phyloP scores from a whole-genome alignment of 768 basidiomycete genomes.

The Mycena chlorophos region DNA sequence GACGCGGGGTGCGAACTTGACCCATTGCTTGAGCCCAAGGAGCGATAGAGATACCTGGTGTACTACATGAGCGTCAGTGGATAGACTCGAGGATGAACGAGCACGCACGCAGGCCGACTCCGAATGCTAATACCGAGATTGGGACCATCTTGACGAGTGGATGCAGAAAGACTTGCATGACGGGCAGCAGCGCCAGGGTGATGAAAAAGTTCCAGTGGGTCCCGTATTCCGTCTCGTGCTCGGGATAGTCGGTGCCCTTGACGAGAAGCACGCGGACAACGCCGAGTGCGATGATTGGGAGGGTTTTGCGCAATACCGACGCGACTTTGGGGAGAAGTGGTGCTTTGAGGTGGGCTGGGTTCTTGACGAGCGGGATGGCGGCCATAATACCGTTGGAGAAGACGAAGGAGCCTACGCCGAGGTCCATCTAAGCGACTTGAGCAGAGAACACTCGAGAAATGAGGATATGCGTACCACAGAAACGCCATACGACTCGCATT shows the following conservation, averaged over 20 bases:
- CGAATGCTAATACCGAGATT: conserved; percentile 60
- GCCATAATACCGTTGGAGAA: conserved; percentile 94
- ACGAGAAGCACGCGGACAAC: conserved; percentile 79
- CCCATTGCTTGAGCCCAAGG: conserved; percentile 58
- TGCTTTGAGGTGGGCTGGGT: conserved; percentile 51
- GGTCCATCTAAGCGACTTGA: conserved; percentile 77
- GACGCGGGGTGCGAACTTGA: conserved; percentile 63
- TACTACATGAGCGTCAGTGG: conserved; percentile 40
- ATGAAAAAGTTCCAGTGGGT: conserved; percentile 99
- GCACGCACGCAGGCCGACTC: conserved; percentile 56
- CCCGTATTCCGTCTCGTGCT: conserved; percentile 95
- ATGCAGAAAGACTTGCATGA: conserved; percentile 68
- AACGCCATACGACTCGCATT: conserved; percentile 92
- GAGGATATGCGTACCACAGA: conserved; percentile 66
- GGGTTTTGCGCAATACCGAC: conserved; percentile 51
- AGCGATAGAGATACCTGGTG: conserved; percentile 69
- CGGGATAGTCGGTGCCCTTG: conserved; percentile 93
- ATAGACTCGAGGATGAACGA: neutral
- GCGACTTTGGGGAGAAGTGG: conserved; percentile 54
- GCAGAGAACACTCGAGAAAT: conserved; percentile 5
- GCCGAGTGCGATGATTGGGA: conserved; percentile 74
- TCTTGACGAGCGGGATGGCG: conserved; percentile 75
- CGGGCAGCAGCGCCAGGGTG: conserved; percentile 79
- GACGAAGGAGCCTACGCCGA: conserved; percentile 96
- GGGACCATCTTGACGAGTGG: conserved; percentile 61